These are phyloP conservation scores for Boletus reticulatus DNA, from an alignment of 768 basidiomycete species.

Conservation along the genomic window DNA sequence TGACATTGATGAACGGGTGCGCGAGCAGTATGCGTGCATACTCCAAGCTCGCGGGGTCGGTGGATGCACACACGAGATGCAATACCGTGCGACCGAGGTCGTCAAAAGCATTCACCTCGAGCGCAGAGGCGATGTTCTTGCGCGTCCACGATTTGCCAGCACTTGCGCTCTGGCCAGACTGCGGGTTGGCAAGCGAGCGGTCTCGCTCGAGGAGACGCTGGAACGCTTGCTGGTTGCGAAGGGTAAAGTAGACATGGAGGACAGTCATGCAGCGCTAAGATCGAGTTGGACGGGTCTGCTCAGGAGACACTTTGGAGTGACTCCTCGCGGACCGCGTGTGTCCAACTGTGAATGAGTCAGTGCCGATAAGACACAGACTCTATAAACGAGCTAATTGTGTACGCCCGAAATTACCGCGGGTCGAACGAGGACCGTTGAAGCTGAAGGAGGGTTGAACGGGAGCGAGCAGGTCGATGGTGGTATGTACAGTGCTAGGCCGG, in stretches of 20 bases:
- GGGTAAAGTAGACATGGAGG: slow-evolving; percentile 75
- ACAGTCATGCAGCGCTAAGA: slow-evolving; percentile 58
- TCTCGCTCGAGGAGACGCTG: slow-evolving; percentile 65
- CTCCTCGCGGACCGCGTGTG: slow-evolving; percentile 23
- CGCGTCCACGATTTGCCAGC: slow-evolving; percentile 59
- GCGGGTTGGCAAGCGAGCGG: slow-evolving; percentile 33
- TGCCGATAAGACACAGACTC: slow-evolving; percentile 15
- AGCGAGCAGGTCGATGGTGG: too few relatives aligned
- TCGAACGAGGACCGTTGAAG: too few relatives aligned
- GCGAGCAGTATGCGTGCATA: slow-evolving; percentile 76
- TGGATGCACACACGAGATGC: slow-evolving; percentile 72
- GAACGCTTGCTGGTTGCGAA: slow-evolving; percentile 73
- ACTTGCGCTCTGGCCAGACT: slow-evolving; percentile 39
- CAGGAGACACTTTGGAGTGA: slow-evolving; percentile 22
- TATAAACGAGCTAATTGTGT: not conserved
- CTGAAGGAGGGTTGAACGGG: too few relatives aligned
- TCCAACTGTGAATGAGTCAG: slow-evolving; percentile 16
- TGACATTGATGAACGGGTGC: slow-evolving; percentile 75
- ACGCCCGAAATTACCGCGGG: not conserved
- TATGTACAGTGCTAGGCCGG: too few relatives aligned
- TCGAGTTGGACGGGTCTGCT: slow-evolving; percentile 17
- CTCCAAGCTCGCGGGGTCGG: slow-evolving; percentile 62
- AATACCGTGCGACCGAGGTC: slow-evolving; percentile 72
- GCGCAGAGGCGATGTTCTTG: slow-evolving; percentile 35
- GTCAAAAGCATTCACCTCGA: slow-evolving; percentile 73